These are phyloP conservation scores for Penicillium alfredii DNA, from an alignment of 495 filamentous ascomycete species.

Conservation along the genomic window DNA sequence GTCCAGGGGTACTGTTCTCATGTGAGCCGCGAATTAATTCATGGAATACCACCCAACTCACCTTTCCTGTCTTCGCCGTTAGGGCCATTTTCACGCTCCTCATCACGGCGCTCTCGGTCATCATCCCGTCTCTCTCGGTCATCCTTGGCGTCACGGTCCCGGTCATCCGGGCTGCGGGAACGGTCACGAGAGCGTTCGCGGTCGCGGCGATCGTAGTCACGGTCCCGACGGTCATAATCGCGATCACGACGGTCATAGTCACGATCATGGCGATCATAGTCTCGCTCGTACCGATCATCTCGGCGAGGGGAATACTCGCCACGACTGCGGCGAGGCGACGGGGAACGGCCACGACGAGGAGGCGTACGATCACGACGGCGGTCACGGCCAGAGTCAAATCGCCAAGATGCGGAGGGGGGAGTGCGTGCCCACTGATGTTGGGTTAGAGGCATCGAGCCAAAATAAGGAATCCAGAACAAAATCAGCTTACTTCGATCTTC, in stretches of 20 bases:
- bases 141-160: slow-evolving; percentile 60
- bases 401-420: slow-evolving; percentile 96
- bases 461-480: not conserved
- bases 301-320: slow-evolving; percentile 86
- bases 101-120: slow-evolving; percentile 50
- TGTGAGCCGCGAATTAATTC: slow-evolving; percentile 11
- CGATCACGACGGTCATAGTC: slow-evolving; percentile 60
- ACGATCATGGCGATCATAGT: slow-evolving; percentile 62
- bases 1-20: slow-evolving; percentile 51
- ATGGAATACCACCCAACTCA: slow-evolving; percentile 35
- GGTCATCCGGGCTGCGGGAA: slow-evolving; percentile 63
- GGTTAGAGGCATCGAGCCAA: slow-evolving; percentile 11
- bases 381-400: slow-evolving; percentile 86
- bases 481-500: slow-evolving; percentile 83
- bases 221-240: slow-evolving; percentile 76
- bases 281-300: slow-evolving; percentile 80
- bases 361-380: slow-evolving; percentile 70
- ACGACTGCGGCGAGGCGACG: slow-evolving; percentile 69
- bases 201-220: slow-evolving; percentile 50
- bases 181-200: slow-evolving; percentile 70
- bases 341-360: slow-evolving; percentile 68
- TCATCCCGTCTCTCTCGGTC: slow-evolving; percentile 64
- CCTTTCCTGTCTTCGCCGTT: slow-evolving; percentile 78
- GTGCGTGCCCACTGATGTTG: slow-evolving; percentile 85
- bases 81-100: slow-evolving; percentile 46